A percentile compares a stretch with the other conserved stretches of the same genome.
phyloP scores from a whole-genome alignment of 2,329 filamentous ascomycete genomes.

The Ceratocystis papillata region DNA sequence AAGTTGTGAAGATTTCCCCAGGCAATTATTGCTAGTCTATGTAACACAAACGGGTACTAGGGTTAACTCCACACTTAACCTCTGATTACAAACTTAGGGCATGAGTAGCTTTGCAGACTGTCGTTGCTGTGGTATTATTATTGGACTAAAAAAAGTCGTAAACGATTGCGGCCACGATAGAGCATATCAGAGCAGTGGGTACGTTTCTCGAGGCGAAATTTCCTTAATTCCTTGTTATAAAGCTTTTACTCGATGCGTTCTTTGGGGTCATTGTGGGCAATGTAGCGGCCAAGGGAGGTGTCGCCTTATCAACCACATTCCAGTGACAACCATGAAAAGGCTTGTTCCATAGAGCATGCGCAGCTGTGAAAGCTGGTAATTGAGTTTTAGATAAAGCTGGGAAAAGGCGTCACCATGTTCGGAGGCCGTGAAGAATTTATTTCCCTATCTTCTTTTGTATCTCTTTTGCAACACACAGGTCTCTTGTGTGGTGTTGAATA shows the following conservation, averaged over 20 bases:
- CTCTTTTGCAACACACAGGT: not conserved
- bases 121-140: not conserved
- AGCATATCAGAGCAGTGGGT: slow-evolving; percentile 8
- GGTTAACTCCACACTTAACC: not conserved
- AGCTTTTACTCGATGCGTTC: not conserved
- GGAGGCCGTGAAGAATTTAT: not conserved
- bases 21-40: too few relatives aligned
- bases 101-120: not conserved
- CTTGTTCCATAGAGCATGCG: not conserved
- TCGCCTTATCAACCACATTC: slow-evolving; percentile 16
- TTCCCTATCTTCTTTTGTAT: not conserved
- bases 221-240: not conserved
- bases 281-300: slow-evolving; percentile 7
- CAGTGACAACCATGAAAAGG: slow-evolving; percentile 1
- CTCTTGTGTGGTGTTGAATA: not conserved
- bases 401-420: not conserved
- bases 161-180: not conserved
- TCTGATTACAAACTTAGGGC: not conserved
- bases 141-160: not conserved
- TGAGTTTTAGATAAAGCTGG: not conserved
- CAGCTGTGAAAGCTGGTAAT: not conserved
- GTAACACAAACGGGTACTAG: not conserved
- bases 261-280: not conserved
- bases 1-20: too few relatives aligned
- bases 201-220: slow-evolving; percentile 4